Conservation (phyloP, 2,329 filamentous ascomycete genomes). For the Cladophialophora carrionii region DNA sequence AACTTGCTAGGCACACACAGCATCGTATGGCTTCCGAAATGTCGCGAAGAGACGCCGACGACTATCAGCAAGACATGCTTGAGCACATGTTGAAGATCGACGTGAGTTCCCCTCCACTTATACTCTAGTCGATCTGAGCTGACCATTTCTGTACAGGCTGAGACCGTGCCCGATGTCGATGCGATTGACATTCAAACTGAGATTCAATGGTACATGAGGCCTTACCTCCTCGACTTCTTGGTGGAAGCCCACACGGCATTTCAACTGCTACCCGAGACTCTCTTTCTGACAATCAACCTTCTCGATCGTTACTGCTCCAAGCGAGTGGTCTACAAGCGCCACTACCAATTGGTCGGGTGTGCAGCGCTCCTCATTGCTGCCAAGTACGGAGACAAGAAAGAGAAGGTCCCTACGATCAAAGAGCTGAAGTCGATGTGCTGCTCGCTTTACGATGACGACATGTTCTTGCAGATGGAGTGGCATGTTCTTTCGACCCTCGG, state of each 20-base stretch:
- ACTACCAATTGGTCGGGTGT: slow-evolving; percentile 97
- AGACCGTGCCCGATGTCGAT: slow-evolving; percentile 92
- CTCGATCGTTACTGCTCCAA: slow-evolving; percentile 97
- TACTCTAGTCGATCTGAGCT: slow-evolving; percentile 33
- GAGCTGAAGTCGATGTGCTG: slow-evolving; percentile 99
- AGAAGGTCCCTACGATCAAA: slow-evolving; percentile 94
- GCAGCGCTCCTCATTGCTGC: slow-evolving; percentile 93
- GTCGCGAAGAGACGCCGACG: slow-evolving; percentile 79
- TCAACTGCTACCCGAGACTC: slow-evolving; percentile 86
- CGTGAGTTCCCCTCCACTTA: slow-evolving; percentile 47
- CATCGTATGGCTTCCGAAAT: slow-evolving; percentile 87
- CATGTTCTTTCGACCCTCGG: slow-evolving; percentile 96
- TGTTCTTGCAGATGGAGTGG: slow-evolving; percentile 99
- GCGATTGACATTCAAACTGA: slow-evolving; percentile 99
- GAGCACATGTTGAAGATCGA: slow-evolving; percentile 96
- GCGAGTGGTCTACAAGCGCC: slow-evolving; percentile 96
- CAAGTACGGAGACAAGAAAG: slow-evolving; percentile 99
- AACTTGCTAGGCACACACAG: slow-evolving; percentile 79
- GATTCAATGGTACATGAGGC: slow-evolving; percentile 99
- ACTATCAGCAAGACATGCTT: slow-evolving; percentile 93
- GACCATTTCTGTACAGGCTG: slow-evolving; percentile 56
- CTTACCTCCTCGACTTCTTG: slow-evolving; percentile 96
- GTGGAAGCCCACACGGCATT: slow-evolving; percentile 97
- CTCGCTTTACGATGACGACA: slow-evolving; percentile 95
- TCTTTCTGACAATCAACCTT: slow-evolving; percentile 95